Conservation (phyloP, 768 basidiomycete species). For the Tulasnella sp. region DNA sequence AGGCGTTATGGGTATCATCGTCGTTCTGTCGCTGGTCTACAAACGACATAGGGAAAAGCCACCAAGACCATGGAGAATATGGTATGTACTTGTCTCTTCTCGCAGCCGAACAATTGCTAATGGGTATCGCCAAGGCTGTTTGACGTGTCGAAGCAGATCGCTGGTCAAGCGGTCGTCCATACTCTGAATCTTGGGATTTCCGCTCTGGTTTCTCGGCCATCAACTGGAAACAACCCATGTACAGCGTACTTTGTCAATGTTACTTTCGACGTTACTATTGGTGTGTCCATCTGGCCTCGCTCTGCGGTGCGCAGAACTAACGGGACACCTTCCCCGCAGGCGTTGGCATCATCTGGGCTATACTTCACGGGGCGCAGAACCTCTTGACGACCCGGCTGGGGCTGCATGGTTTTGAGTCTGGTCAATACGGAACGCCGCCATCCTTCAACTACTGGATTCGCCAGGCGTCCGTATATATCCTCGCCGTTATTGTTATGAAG, state of each 20-base stretch:
- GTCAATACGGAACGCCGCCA: conserved; percentile 85
- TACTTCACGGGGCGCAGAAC: conserved; percentile 61
- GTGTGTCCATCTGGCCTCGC: conserved; percentile 44
- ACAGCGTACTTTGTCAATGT: conserved; percentile 91
- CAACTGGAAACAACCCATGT: conserved; percentile 73
- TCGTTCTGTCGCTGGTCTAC: conserved; percentile 79
- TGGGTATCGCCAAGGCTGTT: conserved; percentile 57
- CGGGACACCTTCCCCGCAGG: conserved; percentile 47
- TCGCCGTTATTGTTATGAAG: conserved; percentile 83
- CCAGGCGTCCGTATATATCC: conserved; percentile 77
- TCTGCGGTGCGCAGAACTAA: not conserved
- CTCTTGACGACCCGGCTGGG: conserved; percentile 60
- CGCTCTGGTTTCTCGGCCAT: conserved; percentile 55
- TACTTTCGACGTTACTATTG: conserved; percentile 85
- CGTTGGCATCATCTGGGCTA: conserved; percentile 74
- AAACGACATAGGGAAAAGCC: conserved; percentile 84
- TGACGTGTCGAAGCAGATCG: conserved; percentile 88
- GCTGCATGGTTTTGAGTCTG: conserved; percentile 76
- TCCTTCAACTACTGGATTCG: conserved; percentile 65
- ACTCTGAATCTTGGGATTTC: conserved; percentile 75
- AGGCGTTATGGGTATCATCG: conserved; percentile 82
- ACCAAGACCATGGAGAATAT: conserved; percentile 89
- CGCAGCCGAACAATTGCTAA: conserved; percentile 2
- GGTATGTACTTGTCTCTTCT: conserved; percentile 47
- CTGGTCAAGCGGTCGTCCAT: conserved; percentile 81